Percentiles rank a stretch among this genome's conserved stretches.
These are phyloP conservation scores for Cytospora piceicola DNA, from an alignment of 2,329 filamentous ascomycete genomes.

Conservation along the genomic window DNA sequence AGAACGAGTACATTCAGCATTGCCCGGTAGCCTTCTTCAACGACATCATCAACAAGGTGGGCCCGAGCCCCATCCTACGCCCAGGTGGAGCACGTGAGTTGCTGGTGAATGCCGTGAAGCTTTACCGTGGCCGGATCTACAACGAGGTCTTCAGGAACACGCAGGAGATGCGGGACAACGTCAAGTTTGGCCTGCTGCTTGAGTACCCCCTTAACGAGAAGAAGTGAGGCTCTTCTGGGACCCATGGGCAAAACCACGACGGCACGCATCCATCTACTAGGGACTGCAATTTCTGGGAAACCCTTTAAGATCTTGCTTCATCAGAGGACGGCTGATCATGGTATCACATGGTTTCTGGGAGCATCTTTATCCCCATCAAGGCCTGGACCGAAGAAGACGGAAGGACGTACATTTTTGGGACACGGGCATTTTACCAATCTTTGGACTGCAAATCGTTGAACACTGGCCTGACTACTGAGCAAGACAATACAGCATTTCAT, in stretches of 20 bases:
- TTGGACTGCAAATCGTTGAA: neutral
- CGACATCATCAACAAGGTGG: neutral
- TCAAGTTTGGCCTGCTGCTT: constrained; percentile 16
- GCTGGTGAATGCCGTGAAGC: neutral
- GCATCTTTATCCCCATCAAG: neutral
- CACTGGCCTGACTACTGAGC: neutral
- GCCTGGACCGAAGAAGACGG: neutral
- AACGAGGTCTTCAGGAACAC: neutral
- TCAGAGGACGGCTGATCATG: neutral
- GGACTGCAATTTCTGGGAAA: neutral
- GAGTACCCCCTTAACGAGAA: neutral
- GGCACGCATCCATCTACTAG: too few relatives aligned
- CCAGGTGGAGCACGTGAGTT: neutral
- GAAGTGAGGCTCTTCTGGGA: neutral
- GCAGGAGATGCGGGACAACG: neutral
- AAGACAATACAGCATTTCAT: neutral
- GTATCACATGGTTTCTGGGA: neutral
- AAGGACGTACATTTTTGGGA: neutral
- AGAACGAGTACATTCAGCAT: constrained; percentile 24
- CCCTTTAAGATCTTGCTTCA: neutral
- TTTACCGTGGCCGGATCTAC: neutral
- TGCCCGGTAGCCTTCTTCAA: neutral
- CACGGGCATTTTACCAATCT: neutral
- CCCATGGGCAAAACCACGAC: too few relatives aligned
- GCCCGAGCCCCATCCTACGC: neutral